These are phyloP conservation scores for Gossypium trilobum DNA, from an alignment of 441 rosid species.

Conservation along the genomic window DNA sequence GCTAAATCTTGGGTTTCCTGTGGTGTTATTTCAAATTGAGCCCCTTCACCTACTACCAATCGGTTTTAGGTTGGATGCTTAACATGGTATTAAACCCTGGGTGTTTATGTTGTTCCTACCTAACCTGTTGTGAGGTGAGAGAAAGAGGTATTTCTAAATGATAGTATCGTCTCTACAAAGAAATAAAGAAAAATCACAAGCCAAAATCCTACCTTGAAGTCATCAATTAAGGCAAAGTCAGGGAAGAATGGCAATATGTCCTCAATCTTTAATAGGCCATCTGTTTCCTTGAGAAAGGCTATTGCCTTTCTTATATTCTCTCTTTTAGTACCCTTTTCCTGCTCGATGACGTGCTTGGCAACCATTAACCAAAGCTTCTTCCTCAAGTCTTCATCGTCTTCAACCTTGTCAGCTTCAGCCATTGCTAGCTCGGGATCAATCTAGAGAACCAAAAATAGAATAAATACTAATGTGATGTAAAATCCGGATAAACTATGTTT, in stretches of 20 bases:
- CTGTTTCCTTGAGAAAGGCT: conserved; percentile 98
- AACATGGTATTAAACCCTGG: neutral
- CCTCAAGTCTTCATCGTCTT: conserved; percentile 97
- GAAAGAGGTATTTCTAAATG: neutral
- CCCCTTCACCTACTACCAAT: neutral
- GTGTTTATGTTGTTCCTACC: neutral
- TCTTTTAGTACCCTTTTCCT: conserved; percentile 94
- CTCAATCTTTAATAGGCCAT: conserved; percentile 93
- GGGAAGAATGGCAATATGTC: conserved; percentile 98
- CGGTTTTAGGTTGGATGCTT: neutral
- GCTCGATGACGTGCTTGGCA: conserved; percentile 91
- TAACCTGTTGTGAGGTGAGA: neutral
- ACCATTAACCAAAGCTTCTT: conserved; percentile 99
- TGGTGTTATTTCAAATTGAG: neutral
- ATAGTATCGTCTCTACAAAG: neutral
- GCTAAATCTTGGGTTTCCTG: neutral
- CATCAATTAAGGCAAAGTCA: conserved; percentile 96
- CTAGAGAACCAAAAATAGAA: conserved; percentile 34
- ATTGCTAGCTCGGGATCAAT: conserved; percentile 97
- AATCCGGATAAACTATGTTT: neutral
- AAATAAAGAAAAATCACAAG: neutral
- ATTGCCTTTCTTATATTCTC: conserved; percentile 96
- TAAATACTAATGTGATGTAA: neutral
- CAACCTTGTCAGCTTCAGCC: conserved; percentile 99
- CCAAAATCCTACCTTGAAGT: conserved; percentile 69